Evolutionary conservation across 495 filamentous ascomycete genomes (phyloP), one percentile per base, ranked within the genome.

Genomic region (Penicillium dipodomyicola): DNA sequence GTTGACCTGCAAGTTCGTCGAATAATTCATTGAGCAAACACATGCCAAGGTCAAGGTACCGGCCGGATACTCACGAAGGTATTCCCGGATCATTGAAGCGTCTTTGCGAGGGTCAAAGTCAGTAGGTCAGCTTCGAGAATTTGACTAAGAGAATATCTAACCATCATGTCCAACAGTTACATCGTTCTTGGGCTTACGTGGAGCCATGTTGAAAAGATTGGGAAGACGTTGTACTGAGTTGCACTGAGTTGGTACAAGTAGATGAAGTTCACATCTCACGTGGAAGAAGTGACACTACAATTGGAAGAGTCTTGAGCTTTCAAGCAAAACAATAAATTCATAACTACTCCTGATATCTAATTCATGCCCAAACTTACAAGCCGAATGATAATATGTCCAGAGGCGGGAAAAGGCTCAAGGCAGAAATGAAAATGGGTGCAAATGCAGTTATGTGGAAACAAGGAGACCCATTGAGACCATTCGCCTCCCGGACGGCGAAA

Each of bases 41-140:
- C 10, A 33, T 14, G 17, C n/a, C 33, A 23, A 12, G 23, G 14
- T 33, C 41, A 30, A 30, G 42, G n/a, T 39, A 17, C 15, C 17
- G 35, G 8, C 7, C n/a, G 59, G 25, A 45, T 41, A 73, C 79
- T 69, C 65, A 85, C 84, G 80, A 20, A 87, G 75, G 59, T 87
- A 87, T 29, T 81, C 73, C 8, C 83, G 71, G 27, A 87, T 67
- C 66, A 65, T 64, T 43, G 63, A 49, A n/a, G 50, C 44, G 52
- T 65, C 71, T 73, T 46, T 17, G 17, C 45, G 17, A 44, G 17
- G 45, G 30, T 9, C 23, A 49, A 43, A 4, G 39, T 37, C 35
- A 52, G 49, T 5, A 35, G 20, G 37, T 75, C 67, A 54, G 63
- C 59, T 54, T 55, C 45, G 35, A 50, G 37, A 19, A 35, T 17